Base-by-base conservation (phyloP, 768 basidiomycete genomes). In the Phylloporus rhodoxanthus region DNA sequence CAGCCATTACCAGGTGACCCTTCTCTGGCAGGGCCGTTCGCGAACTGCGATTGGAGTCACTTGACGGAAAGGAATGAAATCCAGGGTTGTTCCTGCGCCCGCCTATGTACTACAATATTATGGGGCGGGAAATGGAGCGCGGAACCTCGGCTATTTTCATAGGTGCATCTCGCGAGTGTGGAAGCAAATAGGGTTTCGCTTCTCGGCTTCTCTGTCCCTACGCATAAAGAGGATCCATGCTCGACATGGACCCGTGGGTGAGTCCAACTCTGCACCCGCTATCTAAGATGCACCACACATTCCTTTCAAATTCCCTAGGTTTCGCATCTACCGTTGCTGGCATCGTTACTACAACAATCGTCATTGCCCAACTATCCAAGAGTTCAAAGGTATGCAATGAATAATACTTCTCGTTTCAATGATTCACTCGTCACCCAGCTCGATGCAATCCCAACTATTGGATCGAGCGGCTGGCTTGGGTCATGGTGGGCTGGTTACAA, bases 381-480 rank as follows among this genome's bases (percentile, higher is more conserved):
- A 21, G 25, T 39, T 30, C 42, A 29, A 44, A 34, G 20, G 57
- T 58, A 40, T 14, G 54, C 36, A 3, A 19, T 8, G 14, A n/a
- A 28, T 6, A 8, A 37, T 6, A 3, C 7, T 10, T 36, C 3
- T 8, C 21, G 9, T 28, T 30, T 15, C 25, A 8, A 3, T 29
- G 37, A 11, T 15, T 19, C 1, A 14, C 4, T 36, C 10, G 5
- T 25, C 15, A 14, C 25, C 20, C 37, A 68, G 68, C 54, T 68
- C 21, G 54, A 60, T 26, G 50, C 40, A 19, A 64, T 72, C 9
- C 71, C 71, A 5, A 60, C 68, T 20, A 39, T 67, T 20, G 67
- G 69, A 19, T 57, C 54, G 7, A 60, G 54, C 5, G 32, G 50
- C 2, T 58, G 60, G 23, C 21, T 69, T 4, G 57, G 62, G 23